phyloP scores from a whole-genome alignment of 257 asterid genomes.

The Gentiana dahurica region DNA sequence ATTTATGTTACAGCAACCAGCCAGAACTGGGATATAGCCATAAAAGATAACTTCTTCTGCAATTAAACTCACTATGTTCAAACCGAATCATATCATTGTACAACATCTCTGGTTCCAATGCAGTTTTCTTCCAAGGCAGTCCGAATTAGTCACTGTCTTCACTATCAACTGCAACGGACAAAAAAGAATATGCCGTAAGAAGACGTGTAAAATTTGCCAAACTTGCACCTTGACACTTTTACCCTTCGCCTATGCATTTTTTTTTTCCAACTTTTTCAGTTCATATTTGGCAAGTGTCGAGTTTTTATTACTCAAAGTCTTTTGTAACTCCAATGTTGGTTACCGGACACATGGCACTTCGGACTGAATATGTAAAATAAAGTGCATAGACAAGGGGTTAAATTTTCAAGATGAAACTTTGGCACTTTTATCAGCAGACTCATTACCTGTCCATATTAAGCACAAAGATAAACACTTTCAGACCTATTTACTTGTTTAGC shows the following conservation, averaged over 20 bases:
- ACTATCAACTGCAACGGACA: conserved; percentile 27
- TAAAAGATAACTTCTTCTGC: no score
- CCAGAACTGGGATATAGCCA: no score
- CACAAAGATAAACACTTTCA: not conserved
- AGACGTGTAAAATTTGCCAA: no score
- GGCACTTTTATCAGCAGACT: not conserved
- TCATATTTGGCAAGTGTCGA: no score
- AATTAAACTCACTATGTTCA: no score
- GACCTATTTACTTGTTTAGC: no score
- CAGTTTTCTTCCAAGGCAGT: not conserved
- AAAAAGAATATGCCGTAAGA: not conserved
- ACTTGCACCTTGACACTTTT: not conserved
- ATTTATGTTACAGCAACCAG: no score
- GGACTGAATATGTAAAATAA: no score
- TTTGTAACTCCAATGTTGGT: not conserved
- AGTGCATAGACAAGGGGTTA: not conserved
- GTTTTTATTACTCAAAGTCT: not conserved
- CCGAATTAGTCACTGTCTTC: conserved; percentile 50
- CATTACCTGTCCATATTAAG: no score
- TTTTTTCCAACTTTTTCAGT: not conserved
- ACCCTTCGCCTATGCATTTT: not conserved
- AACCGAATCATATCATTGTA: not conserved
- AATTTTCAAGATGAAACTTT: not conserved
- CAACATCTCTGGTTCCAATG: no score
- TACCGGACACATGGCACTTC: not conserved